These are phyloP conservation scores for Paramarasmius palmivorus DNA, from an alignment of 1,284 basidiomycete genomes.

Conservation along the genomic window DNA sequence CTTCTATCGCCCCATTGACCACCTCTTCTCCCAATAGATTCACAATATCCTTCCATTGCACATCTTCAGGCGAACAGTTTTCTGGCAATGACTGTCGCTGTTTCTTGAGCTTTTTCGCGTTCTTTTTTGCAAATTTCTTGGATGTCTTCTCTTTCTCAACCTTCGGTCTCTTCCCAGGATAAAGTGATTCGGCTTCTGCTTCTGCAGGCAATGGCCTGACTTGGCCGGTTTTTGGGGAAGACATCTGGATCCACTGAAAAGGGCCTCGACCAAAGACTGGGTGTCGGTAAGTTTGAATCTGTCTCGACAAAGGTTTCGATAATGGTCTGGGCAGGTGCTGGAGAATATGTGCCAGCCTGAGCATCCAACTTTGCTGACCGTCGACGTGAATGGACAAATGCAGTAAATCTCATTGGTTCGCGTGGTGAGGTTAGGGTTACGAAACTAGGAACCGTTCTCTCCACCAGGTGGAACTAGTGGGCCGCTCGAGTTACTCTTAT, in stretches of 20 bases:
- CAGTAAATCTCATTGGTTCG: background rate
- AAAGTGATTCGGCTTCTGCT: background rate
- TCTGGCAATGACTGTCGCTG: constrained; percentile 46
- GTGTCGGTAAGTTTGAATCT: background rate
- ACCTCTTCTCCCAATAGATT: constrained; percentile 65
- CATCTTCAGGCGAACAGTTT: constrained; percentile 71
- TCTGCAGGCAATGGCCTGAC: background rate
- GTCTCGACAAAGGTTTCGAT: background rate
- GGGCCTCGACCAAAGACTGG: constrained; percentile 8
- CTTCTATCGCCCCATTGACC: constrained; percentile 50
- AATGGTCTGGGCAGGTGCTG: background rate
- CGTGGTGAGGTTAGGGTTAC: background rate
- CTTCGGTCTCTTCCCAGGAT: constrained; percentile 15
- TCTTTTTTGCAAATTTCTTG: constrained; percentile 21
- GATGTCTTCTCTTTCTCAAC: constrained; percentile 13
- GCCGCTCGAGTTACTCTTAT: too few species aligned
- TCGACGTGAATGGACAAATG: background rate
- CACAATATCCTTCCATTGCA: constrained; percentile 71
- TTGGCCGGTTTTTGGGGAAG: constrained; percentile 4
- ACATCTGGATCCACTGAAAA: constrained; percentile 15
- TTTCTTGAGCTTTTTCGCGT: constrained; percentile 27
- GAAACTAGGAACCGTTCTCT: background rate
- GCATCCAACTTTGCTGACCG: background rate
- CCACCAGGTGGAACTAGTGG: background rate
- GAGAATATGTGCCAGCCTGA: background rate